A percentile compares a stretch with the other conserved stretches of the same genome.
phyloP scores from a whole-genome alignment of 2,329 filamentous ascomycete genomes.

The Hymenoscyphus fructigenus region DNA sequence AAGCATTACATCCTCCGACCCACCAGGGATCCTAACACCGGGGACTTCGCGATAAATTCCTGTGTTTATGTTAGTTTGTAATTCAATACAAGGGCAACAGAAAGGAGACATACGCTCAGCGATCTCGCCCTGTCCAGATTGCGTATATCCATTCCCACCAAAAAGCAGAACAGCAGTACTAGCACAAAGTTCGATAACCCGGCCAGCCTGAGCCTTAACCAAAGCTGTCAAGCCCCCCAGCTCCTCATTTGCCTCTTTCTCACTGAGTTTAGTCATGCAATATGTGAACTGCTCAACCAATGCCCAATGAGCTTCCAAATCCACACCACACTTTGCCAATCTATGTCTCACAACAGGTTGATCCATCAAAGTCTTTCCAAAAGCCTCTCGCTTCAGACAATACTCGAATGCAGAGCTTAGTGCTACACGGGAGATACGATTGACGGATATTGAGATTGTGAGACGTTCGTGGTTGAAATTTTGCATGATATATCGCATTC shows the following conservation, averaged over 20 bases:
- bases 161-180: constrained; percentile 69
- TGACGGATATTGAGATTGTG: constrained; percentile 62
- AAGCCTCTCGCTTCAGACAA: constrained; percentile 64
- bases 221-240: constrained; percentile 71
- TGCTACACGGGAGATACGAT: constrained; percentile 61
- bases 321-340: constrained; percentile 67
- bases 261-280: constrained; percentile 61
- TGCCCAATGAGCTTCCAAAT: constrained; percentile 68
- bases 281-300: constrained; percentile 73
- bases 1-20: constrained; percentile 71
- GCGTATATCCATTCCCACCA: constrained; percentile 72
- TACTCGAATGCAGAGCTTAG: constrained; percentile 61
- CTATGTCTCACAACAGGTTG: constrained; percentile 73
- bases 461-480: constrained; percentile 81
- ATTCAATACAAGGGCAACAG: not conserved
- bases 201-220: constrained; percentile 70
- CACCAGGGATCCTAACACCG: constrained; percentile 62
- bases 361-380: constrained; percentile 67
- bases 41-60: constrained; percentile 65
- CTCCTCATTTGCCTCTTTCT: constrained; percentile 59
- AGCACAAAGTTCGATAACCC: constrained; percentile 70
- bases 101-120: constrained; percentile 56
- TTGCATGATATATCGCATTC: constrained; percentile 74
- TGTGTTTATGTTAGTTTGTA: constrained; percentile 29
- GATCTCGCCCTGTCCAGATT: constrained; percentile 67